Conservation (phyloP, 192 early-diverging fungal species). For the Anaeromyces robustus region DNA sequence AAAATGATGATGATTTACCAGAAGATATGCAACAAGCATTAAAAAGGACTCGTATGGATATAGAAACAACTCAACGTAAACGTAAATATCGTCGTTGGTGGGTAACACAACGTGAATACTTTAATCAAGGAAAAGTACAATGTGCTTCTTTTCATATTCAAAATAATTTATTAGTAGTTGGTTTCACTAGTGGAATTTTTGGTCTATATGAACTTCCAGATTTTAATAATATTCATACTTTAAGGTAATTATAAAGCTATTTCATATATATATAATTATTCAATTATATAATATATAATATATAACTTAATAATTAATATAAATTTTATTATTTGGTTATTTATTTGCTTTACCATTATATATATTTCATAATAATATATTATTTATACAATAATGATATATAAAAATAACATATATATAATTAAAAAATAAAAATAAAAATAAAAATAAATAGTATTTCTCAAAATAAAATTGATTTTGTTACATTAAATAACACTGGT, state of each 20-base stretch:
- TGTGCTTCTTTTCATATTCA: conserved; percentile 60
- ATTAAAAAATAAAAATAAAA: background rate
- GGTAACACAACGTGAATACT: conserved; percentile 38
- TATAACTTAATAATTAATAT: too few relatives aligned
- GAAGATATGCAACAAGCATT: conserved; percentile 30
- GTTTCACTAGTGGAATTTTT: conserved; percentile 87
- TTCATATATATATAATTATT: too few relatives aligned
- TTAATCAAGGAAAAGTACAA: conserved; percentile 65
- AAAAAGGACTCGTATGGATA: conserved; percentile 4
- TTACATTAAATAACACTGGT: conserved; percentile 74
- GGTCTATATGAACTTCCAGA: conserved; percentile 96
- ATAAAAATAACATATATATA: too few relatives aligned
- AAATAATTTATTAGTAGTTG: conserved; percentile 66
- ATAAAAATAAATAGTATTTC: conserved; percentile 51
- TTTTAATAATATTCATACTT: conserved; percentile 83
- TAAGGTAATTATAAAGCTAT: conserved; percentile 51
- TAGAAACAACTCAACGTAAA: background rate
- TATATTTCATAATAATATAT: too few relatives aligned
- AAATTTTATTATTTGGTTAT: too few relatives aligned
- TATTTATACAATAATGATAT: too few relatives aligned
- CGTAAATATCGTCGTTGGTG: conserved; percentile 1
- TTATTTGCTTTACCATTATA: too few relatives aligned
- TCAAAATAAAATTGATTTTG: conserved; percentile 76
- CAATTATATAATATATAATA: background rate
- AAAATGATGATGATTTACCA: conserved; percentile 13